Conservation (phyloP, 441 rosid species). For the Monsonia emarginata region DNA sequence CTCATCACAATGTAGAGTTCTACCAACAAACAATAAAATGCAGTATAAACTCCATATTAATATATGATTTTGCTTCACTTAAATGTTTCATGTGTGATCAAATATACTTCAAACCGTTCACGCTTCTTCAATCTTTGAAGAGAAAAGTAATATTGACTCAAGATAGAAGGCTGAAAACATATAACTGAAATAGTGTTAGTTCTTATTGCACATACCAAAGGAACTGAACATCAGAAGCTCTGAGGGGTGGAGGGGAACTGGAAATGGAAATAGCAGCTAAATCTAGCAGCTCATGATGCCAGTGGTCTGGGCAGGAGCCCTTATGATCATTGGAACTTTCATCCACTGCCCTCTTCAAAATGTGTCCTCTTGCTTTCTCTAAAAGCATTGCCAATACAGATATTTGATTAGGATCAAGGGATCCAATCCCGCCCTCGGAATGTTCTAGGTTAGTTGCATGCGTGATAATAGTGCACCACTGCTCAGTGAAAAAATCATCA, state of each 20-base stretch:
- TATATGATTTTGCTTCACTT: background rate
- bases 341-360: conserved; percentile 32
- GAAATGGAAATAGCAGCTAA: conserved; percentile 54
- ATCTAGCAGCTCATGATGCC: conserved; percentile 80
- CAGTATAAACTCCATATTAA: background rate
- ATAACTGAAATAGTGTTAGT: background rate
- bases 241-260: conserved; percentile 32
- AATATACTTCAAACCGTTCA: background rate
- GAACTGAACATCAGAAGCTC: conserved; percentile 44
- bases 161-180: background rate
- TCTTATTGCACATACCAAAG: conserved; percentile 49
- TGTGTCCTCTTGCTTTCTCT: conserved; percentile 56
- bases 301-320: conserved; percentile 43
- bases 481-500: conserved; percentile 68
- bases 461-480: conserved; percentile 59
- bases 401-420: conserved; percentile 27
- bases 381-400: conserved; percentile 48
- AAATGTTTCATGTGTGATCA: conserved; percentile 1
- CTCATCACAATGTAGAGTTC: background rate
- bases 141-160: background rate
- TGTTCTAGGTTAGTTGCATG: conserved; percentile 35
- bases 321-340: conserved; percentile 26
- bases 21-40: background rate
- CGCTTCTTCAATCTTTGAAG: background rate
- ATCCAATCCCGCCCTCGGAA: conserved; percentile 26